Conservation (phyloP, 495 filamentous ascomycete species). For the Hypomontagnella submonticulosa region DNA sequence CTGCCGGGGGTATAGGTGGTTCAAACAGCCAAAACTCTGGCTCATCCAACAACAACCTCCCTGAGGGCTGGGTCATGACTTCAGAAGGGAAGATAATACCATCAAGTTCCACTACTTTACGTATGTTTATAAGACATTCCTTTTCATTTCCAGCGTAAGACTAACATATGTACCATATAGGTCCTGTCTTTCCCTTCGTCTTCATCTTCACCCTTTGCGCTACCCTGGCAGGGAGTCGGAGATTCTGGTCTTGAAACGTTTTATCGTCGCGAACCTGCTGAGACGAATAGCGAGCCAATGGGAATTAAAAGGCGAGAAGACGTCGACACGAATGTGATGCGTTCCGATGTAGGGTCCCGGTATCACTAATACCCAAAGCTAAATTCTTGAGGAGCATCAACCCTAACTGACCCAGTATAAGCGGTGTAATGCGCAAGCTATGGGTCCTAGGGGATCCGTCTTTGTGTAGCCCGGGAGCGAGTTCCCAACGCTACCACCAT, state of each 20-base stretch:
- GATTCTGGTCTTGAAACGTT: constrained; percentile 43
- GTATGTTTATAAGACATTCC: constrained; percentile 46
- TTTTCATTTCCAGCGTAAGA: background rate
- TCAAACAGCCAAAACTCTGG: constrained; percentile 50
- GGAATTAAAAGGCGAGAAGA: background rate
- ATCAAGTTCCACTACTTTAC: constrained; percentile 61
- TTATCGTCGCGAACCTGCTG: background rate
- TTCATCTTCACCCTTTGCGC: constrained; percentile 34
- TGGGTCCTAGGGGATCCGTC: too few species aligned
- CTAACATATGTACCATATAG: constrained; percentile 31
- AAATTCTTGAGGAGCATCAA: too few species aligned
- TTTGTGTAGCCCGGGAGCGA: too few species aligned
- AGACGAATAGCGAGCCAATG: background rate
- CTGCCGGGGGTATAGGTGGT: constrained; percentile 73
- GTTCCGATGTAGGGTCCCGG: background rate
- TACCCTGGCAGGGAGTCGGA: constrained; percentile 30
- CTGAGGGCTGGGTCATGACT: constrained; percentile 78
- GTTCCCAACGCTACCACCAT: too few species aligned
- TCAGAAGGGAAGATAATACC: constrained; percentile 75
- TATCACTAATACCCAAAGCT: background rate
- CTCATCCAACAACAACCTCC: constrained; percentile 31
- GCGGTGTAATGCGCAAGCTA: too few species aligned
- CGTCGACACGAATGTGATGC: too few species aligned
- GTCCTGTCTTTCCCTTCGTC: constrained; percentile 25
- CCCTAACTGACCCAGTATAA: too few species aligned